Evolutionary conservation across 805 yeast genomes (phyloP).

Genomic region (Cyberlindnera maclurae): DNA sequence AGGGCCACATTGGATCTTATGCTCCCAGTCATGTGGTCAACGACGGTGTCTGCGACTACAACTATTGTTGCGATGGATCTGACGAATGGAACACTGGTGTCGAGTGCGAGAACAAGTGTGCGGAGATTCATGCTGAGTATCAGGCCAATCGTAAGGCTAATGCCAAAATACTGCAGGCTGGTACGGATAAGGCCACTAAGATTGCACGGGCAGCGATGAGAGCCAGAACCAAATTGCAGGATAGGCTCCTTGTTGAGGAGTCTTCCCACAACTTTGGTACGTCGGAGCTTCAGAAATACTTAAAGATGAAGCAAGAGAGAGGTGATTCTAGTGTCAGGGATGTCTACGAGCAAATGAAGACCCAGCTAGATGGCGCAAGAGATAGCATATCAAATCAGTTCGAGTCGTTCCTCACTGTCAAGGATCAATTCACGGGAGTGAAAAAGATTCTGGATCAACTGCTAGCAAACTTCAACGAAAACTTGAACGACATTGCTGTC

Average conservation of each 20-base stretch:
- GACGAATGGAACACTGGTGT: constrained; percentile 50
- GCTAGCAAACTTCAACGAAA: constrained; percentile 61
- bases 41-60: constrained; percentile 91
- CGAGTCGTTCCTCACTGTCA: constrained; percentile 17
- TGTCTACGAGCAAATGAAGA: constrained; percentile 4
- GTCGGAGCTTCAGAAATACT: constrained; percentile 9
- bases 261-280: constrained; percentile 4
- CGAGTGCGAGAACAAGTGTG: constrained; percentile 24
- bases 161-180: constrained; percentile 12
- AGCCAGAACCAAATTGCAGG: constrained; percentile 16
- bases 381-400: constrained; percentile 15
- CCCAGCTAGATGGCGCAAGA: constrained; percentile 3
- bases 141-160: constrained; percentile 2
- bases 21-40: constrained; percentile 64
- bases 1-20: constrained; percentile 56
- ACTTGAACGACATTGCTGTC: constrained; percentile 83
- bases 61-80: constrained; percentile 87
- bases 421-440: constrained; percentile 16
- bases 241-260: constrained; percentile 5
- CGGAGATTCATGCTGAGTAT: constrained; percentile 22
- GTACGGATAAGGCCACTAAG: constrained; percentile 14
- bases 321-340: constrained; percentile 12
- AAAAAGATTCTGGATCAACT: constrained; percentile 40
- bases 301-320: constrained; percentile 1
- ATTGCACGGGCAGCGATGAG: constrained; percentile 18